Conservation (phyloP, 306 rosid genomes). For the Calophaca sinica region DNA sequence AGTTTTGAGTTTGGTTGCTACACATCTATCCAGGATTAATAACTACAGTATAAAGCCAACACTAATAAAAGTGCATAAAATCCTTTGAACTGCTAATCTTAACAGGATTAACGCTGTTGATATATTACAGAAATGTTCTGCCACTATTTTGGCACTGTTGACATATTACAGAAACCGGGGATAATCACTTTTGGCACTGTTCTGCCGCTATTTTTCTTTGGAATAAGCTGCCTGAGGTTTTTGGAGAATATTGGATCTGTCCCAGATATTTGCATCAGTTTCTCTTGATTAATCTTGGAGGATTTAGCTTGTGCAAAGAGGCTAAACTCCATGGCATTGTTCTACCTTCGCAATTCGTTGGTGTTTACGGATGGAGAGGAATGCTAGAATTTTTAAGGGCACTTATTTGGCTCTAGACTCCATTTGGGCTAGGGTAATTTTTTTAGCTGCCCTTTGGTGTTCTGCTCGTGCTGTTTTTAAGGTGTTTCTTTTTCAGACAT, state of each 20-base stretch:
- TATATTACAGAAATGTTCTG: neutral
- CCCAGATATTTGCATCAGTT: conserved; percentile 2
- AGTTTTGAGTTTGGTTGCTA: no score
- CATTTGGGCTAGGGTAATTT: neutral
- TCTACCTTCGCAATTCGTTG: neutral
- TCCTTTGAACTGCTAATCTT: neutral
- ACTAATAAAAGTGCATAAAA: neutral
- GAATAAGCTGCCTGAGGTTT: conserved; percentile 1
- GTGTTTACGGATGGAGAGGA: neutral
- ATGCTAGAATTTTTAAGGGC: neutral
- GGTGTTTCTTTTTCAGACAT: neutral
- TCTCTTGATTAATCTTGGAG: neutral
- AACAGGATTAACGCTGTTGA: conserved; percentile 3
- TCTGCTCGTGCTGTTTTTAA: neutral
- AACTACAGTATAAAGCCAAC: neutral
- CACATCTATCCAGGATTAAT: no score
- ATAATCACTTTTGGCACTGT: neutral
- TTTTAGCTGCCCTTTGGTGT: neutral
- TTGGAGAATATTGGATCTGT: neutral
- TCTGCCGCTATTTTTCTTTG: conserved; percentile 1
- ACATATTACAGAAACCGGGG: neutral
- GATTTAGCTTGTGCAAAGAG: conserved; percentile 1
- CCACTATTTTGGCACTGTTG: no score
- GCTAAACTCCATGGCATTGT: neutral
- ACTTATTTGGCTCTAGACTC: neutral